phyloP scores from a whole-genome alignment of 305 asterid species.

The Ruellia speciosa region DNA sequence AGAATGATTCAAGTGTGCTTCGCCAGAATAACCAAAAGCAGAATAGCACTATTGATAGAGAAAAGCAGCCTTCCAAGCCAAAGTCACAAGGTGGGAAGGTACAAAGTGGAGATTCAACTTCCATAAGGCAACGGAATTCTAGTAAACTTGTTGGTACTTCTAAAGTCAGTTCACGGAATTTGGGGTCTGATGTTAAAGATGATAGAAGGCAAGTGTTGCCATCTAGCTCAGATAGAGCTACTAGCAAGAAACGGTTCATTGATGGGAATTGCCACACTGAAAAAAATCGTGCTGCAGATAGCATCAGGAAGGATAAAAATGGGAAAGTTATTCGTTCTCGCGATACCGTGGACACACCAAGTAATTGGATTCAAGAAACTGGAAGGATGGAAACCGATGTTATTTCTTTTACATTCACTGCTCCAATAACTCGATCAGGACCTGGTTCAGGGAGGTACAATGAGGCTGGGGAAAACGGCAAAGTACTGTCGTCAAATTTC shows the following conservation, averaged over 20 bases:
- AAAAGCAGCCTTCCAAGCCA: constrained; percentile 37
- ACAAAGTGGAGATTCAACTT: constrained; percentile 30
- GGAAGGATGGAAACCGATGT: constrained; percentile 39
- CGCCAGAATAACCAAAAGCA: constrained; percentile 85
- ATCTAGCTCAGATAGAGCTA: constrained; percentile 30
- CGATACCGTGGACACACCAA: constrained; percentile 22
- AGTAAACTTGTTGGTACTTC: constrained; percentile 34
- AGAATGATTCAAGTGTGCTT: constrained; percentile 40
- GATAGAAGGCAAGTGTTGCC: constrained; percentile 31
- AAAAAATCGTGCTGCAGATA: constrained; percentile 25
- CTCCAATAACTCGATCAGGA: constrained; percentile 45
- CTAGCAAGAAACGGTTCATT: constrained; percentile 39
- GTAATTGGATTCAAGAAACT: constrained; percentile 26
- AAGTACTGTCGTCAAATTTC: constrained; percentile 26
- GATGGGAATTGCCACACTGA: constrained; percentile 39
- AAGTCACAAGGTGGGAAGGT: constrained; percentile 31
- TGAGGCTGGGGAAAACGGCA: constrained; percentile 26
- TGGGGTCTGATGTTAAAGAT: constrained; percentile 24
- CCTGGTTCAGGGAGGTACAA: constrained; percentile 26
- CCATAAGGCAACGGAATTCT: constrained; percentile 29
- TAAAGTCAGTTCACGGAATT: constrained; percentile 34
- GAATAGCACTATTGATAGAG: constrained; percentile 44
- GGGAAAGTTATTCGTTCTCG: constrained; percentile 30
- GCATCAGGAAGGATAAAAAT: constrained; percentile 23
- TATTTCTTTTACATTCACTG: constrained; percentile 60